These are phyloP conservation scores for Saccharomycopsis sp. DNA, from an alignment of 805 yeast genomes.

Conservation along the genomic window DNA sequence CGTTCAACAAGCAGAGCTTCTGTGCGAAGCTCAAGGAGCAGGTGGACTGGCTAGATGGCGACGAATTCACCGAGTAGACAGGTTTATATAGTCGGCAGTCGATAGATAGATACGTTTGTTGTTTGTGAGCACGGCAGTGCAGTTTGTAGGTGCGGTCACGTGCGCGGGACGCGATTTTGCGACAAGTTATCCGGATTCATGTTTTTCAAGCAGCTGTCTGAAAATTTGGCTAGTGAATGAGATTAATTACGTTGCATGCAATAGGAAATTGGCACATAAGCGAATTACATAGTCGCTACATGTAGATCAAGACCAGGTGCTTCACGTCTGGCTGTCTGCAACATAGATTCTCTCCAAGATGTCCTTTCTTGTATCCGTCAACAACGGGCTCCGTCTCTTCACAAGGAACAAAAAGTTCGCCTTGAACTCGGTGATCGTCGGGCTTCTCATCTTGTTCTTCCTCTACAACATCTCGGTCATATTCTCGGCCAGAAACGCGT, in stretches of 20 bases:
- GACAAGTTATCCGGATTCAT: too few relatives aligned
- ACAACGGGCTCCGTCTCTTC: not conserved
- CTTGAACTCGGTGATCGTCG: not conserved
- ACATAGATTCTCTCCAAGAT: not conserved
- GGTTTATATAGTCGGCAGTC: not conserved
- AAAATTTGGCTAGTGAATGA: too few relatives aligned
- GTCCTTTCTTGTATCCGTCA: not conserved
- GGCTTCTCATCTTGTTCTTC: not conserved
- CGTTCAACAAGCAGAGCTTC: conserved; percentile 9
- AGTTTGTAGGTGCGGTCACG: too few relatives aligned
- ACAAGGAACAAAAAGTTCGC: not conserved
- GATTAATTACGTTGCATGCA: too few relatives aligned
- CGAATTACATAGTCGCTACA: too few relatives aligned
- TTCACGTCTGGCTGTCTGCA: too few relatives aligned
- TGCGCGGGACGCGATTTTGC: too few relatives aligned
- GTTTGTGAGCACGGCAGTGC: too few relatives aligned
- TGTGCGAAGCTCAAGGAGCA: conserved; percentile 14
- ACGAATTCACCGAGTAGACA: not conserved
- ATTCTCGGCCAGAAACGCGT: not conserved
- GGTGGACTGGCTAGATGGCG: conserved; percentile 13
- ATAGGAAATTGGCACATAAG: too few relatives aligned
- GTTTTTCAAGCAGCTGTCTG: too few relatives aligned
- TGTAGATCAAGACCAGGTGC: too few relatives aligned
- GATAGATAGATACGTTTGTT: not conserved
- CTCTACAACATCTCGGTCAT: not conserved